Evolutionary conservation across 495 filamentous ascomycete species (phyloP).

Genomic region (Melanomma pulvis-pyrius): DNA sequence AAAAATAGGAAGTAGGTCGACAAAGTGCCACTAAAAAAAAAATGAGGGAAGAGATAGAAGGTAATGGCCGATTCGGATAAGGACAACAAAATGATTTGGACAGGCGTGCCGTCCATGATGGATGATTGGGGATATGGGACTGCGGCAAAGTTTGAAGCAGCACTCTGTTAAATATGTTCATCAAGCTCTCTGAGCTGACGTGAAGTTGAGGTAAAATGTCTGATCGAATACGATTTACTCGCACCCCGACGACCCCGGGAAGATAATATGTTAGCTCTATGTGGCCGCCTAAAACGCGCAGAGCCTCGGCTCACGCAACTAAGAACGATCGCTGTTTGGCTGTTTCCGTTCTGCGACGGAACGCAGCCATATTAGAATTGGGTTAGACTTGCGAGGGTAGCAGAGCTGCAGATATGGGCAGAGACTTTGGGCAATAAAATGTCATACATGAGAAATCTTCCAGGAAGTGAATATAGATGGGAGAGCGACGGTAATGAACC

Average conservation of each 20-base stretch:
- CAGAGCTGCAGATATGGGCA: no score
- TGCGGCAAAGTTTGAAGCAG: no score
- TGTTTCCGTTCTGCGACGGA: background rate
- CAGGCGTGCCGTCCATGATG: slow-evolving; percentile 10
- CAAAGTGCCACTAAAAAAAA: slow-evolving; percentile 1
- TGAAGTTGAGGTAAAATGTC: no score
- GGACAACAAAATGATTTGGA: slow-evolving; percentile 13
- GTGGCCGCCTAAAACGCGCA: background rate
- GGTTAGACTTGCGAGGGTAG: background rate
- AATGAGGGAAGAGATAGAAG: slow-evolving; percentile 15
- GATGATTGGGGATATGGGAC: no score
- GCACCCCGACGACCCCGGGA: background rate
- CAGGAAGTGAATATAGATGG: no score
- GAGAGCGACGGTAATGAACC: no score
- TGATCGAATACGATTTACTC: background rate
- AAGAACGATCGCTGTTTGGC: background rate
- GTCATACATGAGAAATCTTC: no score
- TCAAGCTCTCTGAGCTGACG: no score
- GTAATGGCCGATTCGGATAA: slow-evolving; percentile 16
- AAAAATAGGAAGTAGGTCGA: slow-evolving; percentile 14
- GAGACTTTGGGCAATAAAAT: no score
- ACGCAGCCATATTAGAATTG: background rate
- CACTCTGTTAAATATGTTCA: no score
- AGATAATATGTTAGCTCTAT: background rate
- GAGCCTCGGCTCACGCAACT: slow-evolving; percentile 2